A percentile compares a stretch with the other conserved stretches of the same genome.
Conservation (phyloP, 2,329 filamentous ascomycete genomes). For the Zymoseptoria crescenta region DNA sequence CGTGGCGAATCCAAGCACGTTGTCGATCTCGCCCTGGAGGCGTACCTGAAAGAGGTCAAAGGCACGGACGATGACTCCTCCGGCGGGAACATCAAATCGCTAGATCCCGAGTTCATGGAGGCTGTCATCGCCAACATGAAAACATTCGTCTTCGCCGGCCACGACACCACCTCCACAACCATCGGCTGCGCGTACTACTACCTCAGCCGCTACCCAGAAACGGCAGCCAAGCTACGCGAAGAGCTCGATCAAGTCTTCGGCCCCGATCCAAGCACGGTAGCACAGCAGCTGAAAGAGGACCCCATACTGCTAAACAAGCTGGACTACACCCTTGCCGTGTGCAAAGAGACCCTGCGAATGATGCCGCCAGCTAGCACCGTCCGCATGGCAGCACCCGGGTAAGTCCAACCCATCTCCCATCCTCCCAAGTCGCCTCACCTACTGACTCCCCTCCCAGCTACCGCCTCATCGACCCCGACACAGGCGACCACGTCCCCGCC, state of each 20-base stretch:
- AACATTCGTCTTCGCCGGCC: slow-evolving; percentile 37
- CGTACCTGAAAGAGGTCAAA: slow-evolving; percentile 33
- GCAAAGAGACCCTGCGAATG: slow-evolving; percentile 48
- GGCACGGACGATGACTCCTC: slow-evolving; percentile 13
- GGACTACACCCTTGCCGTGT: slow-evolving; percentile 45
- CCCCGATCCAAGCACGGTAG: slow-evolving; percentile 28
- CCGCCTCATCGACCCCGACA: slow-evolving; percentile 37
- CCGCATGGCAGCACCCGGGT: slow-evolving; percentile 25
- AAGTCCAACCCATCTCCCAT: background rate
- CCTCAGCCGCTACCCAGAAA: slow-evolving; percentile 30
- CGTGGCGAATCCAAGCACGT: slow-evolving; percentile 30
- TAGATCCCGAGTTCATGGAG: slow-evolving; percentile 32
- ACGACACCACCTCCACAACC: slow-evolving; percentile 35
- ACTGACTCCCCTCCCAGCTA: slow-evolving; percentile 21
- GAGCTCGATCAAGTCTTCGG: slow-evolving; percentile 50
- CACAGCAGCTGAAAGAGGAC: slow-evolving; percentile 34
- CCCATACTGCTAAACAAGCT: slow-evolving; percentile 44
- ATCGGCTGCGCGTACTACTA: slow-evolving; percentile 35
- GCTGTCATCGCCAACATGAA: slow-evolving; percentile 33
- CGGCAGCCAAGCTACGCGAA: slow-evolving; percentile 31
- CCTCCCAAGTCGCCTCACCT: background rate
- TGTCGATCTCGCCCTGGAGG: slow-evolving; percentile 30
- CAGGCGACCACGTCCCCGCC: slow-evolving; percentile 37
- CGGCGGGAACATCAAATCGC: slow-evolving; percentile 18
- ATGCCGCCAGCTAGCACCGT: slow-evolving; percentile 44